A percentile compares a stretch with the other conserved stretches of the same genome.
These are phyloP conservation scores for Bipolaris oryzae DNA, from an alignment of 2,329 filamentous ascomycete genomes.

Conservation along the genomic window DNA sequence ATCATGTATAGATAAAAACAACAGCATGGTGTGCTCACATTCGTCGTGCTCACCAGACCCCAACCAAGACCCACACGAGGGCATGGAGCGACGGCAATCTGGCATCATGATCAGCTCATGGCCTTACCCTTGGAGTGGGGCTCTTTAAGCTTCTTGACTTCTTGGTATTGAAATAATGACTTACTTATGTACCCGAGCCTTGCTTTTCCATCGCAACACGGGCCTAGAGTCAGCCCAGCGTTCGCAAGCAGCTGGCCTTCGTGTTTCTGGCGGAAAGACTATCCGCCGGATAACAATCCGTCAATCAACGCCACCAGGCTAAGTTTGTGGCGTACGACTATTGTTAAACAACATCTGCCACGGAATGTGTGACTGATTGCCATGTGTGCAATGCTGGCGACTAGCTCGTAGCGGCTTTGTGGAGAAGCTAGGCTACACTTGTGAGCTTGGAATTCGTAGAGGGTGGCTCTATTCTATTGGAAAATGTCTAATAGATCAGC, in stretches of 20 bases:
- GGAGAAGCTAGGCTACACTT: neutral
- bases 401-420: neutral
- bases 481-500: neutral
- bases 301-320: neutral
- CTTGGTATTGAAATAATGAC: neutral
- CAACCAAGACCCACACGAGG: neutral
- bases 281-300: neutral
- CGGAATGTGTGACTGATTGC: neutral
- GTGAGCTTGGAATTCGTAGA: neutral
- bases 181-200: neutral
- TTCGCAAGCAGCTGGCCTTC: neutral
- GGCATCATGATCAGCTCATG: conserved; percentile 1
- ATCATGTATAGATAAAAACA: neutral
- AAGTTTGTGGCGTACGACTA: neutral
- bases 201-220: neutral
- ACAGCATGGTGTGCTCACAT: neutral
- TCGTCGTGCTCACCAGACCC: neutral
- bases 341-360: neutral
- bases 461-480: neutral
- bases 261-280: neutral
- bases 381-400: neutral
- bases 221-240: neutral
- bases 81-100: neutral
- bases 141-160: conserved; percentile 5
- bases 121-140: neutral